Base-by-base conservation (phyloP, 1,284 basidiomycete genomes). In the Leccinum solheimii region DNA sequence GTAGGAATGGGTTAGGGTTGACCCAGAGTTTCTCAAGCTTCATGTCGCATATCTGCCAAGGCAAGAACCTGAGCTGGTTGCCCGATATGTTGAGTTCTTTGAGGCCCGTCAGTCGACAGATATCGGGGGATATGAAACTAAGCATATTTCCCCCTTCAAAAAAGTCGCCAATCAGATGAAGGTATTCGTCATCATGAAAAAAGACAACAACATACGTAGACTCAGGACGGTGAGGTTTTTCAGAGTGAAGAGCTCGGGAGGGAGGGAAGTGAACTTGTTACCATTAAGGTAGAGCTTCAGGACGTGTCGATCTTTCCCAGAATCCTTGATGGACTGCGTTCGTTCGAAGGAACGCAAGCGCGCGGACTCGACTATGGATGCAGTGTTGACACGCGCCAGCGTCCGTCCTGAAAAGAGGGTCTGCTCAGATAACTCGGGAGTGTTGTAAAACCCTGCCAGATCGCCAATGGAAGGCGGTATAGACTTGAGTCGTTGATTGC, bases 11-110 rank as follows among this genome's bases (percentile, higher is more conserved):
- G 63, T 91, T 91, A 0, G 83, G 83, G 38, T 81, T 72, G 2
- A 90, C 67, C 16, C 70, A 64, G 7, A 90, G 75, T 6, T 69
- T 74, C 10, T 75, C 68, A 1, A 88, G 78, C 10, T 71, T 77
- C 81, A 91, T 81, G 32, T 74, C 66, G 14, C 80, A 71, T 71
- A 92, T 81, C 68, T 92, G 88, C 4, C 86, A 80, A 11, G 90
- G 90, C 0, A 92, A 75, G 69, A 83, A 88, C 56, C 69, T 68
- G 1, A 92, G 74, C 36, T 75, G 74, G 72, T 92, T 92, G 60
- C 80, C 79, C 0, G 85, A 79, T 3, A 92, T 68, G 63, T 90
- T 88, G 11, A 92, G 78, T 50, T 85, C 82, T 43, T 78, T 77
- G 2, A 92, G 79, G 54, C 82, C 82, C 2, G 69, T 75, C 8